phyloP scores from a whole-genome alignment of 371 early-diverging fungal genomes.

The Mucor indicus region DNA sequence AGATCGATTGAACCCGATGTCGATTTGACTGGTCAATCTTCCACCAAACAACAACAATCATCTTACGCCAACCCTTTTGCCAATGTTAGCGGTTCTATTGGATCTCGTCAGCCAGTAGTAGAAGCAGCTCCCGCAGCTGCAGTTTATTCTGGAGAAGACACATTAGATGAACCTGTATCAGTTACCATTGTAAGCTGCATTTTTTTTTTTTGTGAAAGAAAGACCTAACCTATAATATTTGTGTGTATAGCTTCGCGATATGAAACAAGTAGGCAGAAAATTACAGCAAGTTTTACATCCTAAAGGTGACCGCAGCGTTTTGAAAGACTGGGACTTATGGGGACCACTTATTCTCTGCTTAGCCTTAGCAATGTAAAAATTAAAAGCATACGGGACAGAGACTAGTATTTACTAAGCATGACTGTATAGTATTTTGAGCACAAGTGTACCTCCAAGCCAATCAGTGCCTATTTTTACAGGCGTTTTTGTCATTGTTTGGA shows the following conservation, averaged over 20 bases:
- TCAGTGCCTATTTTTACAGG: slow-evolving; percentile 84
- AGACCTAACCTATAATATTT: no score
- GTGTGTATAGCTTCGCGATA: slow-evolving; percentile 80
- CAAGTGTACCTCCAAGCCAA: slow-evolving; percentile 67
- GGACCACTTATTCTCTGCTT: slow-evolving; percentile 91
- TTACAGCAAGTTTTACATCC: slow-evolving; percentile 74
- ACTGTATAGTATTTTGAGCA: slow-evolving; percentile 53
- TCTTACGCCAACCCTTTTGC: slow-evolving; percentile 16
- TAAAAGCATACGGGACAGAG: neutral
- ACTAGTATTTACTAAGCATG: neutral
- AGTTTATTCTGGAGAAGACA: slow-evolving; percentile 49
- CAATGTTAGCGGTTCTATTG: slow-evolving; percentile 11
- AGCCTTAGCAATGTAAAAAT: slow-evolving; percentile 73
- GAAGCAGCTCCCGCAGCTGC: neutral
- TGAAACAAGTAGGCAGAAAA: slow-evolving; percentile 71
- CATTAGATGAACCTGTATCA: slow-evolving; percentile 90
- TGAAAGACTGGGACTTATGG: slow-evolving; percentile 94
- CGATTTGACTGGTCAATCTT: slow-evolving; percentile 34
- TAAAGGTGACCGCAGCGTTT: slow-evolving; percentile 58
- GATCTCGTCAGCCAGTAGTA: slow-evolving; percentile 1
- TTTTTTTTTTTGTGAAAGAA: no score
- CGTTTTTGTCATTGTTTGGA: slow-evolving; percentile 90
- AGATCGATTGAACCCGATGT: slow-evolving; percentile 25
- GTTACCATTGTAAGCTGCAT: slow-evolving; percentile 65
- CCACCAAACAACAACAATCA: slow-evolving; percentile 19